Conservation (phyloP, 768 basidiomycete genomes). For the Kwoniella dendrophila region DNA sequence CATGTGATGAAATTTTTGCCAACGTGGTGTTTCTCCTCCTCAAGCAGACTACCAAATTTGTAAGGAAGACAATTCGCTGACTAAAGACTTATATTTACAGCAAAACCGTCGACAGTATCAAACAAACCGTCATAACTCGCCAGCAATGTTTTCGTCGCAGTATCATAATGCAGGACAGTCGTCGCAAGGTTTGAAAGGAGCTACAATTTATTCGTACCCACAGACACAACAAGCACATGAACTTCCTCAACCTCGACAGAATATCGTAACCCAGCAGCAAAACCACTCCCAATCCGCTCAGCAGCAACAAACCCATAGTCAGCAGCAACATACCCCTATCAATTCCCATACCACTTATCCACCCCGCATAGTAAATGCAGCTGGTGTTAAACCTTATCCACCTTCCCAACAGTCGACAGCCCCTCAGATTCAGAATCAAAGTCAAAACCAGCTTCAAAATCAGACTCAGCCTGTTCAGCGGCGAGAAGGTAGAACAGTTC, state of each 20-base stretch:
- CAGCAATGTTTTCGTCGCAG: slow-evolving; percentile 26
- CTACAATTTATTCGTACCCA: slow-evolving; percentile 18
- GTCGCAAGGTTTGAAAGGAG: slow-evolving; percentile 11
- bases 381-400: slow-evolving; percentile 1
- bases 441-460: background rate
- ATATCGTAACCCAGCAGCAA: background rate
- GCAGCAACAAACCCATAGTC: no score
- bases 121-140: slow-evolving; percentile 30
- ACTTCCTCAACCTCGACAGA: slow-evolving; percentile 6
- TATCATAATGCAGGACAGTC: slow-evolving; percentile 14
- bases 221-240: slow-evolving; percentile 19
- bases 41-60: no score
- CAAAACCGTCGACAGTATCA: slow-evolving; percentile 29
- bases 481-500: slow-evolving; percentile 44
- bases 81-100: background rate
- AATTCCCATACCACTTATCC: slow-evolving; percentile 1
- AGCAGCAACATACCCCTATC: no score
- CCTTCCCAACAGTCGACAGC: background rate
- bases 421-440: slow-evolving; percentile 9
- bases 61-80: slow-evolving; percentile 1
- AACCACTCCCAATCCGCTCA: slow-evolving; percentile 1
- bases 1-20: no score
- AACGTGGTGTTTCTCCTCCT: no score
- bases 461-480: slow-evolving; percentile 18
- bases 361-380: background rate